phyloP scores from a whole-genome alignment of 805 yeast species.

The Starmera amethionina region DNA sequence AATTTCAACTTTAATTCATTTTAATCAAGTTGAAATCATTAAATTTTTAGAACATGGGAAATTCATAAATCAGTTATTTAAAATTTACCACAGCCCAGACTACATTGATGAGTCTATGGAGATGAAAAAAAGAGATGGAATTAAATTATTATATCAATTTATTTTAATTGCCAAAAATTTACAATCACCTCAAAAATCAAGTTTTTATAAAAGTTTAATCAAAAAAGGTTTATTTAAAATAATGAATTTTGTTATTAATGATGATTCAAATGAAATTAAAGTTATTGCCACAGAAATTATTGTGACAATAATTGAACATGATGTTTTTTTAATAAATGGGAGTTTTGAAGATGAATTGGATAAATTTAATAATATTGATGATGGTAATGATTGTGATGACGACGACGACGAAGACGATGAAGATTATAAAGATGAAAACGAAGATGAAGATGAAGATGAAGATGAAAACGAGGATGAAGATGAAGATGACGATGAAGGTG shows the following conservation, averaged over 20 bases:
- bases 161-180: conserved; percentile 62
- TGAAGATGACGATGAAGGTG: conserved; percentile 4
- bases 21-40: conserved; percentile 60
- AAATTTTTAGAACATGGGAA: conserved; percentile 40
- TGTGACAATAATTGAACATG: conserved; percentile 76
- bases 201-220: conserved; percentile 54
- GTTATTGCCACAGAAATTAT: conserved; percentile 73
- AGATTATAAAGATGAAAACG: conserved; percentile 5
- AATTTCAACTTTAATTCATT: conserved; percentile 55
- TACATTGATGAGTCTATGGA: conserved; percentile 1
- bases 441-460: conserved; percentile 2
- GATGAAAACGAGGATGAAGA: background rate
- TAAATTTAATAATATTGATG: background rate
- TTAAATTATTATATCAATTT: conserved; percentile 72
- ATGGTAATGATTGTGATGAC: conserved; percentile 1
- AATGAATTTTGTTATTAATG: conserved; percentile 61
- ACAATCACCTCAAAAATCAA: conserved; percentile 48
- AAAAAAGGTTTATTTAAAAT: conserved; percentile 61
- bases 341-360: conserved; percentile 3
- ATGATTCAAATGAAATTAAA: conserved; percentile 36
- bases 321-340: conserved; percentile 47
- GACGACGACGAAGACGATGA: conserved; percentile 1
- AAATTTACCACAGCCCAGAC: conserved; percentile 31
- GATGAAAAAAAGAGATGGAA: conserved; percentile 49
- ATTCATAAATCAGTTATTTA: conserved; percentile 52